Evolutionary conservation across 345 rosid species (phyloP).

Genomic region (Toxicodendron radicans): DNA sequence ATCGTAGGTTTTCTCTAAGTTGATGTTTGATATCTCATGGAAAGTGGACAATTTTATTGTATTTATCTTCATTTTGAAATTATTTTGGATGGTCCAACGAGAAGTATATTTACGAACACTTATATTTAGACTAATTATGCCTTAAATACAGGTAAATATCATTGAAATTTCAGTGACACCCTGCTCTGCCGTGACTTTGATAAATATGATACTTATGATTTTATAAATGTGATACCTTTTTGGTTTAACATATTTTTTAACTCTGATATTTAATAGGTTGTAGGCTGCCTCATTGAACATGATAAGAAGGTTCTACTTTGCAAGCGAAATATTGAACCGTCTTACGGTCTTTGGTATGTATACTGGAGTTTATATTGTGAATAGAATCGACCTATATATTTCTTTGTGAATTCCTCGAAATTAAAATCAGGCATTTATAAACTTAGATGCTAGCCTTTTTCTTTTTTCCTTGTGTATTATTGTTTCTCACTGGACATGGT

Average conservation of each 20-base stretch:
- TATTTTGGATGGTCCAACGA: not conserved
- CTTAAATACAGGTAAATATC: not conserved
- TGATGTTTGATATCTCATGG: slow-evolving; percentile 4
- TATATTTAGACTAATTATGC: not conserved
- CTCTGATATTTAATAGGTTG: slow-evolving; percentile 52
- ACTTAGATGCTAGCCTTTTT: slow-evolving; percentile 8
- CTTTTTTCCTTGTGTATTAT: slow-evolving; percentile 5
- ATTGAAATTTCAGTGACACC: too few species aligned
- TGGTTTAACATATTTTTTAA: slow-evolving; percentile 17
- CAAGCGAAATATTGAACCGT: slow-evolving; percentile 97
- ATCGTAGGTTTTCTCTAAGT: not conserved
- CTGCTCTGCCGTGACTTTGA: not conserved
- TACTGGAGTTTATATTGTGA: slow-evolving; percentile 6
- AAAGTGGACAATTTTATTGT: not conserved
- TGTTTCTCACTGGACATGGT: slow-evolving; percentile 8
- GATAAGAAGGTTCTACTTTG: slow-evolving; percentile 86
- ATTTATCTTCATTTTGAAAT: not conserved
- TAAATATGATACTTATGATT: not conserved
- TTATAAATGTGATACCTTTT: not conserved
- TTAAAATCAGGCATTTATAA: slow-evolving; percentile 7
- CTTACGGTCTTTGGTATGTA: slow-evolving; percentile 77
- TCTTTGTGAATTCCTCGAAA: not conserved
- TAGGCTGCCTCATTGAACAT: slow-evolving; percentile 93
- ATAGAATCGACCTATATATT: not conserved
- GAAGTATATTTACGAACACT: not conserved